Conservation (phyloP, 176 grass and related monocot species). For the Bothriochloa decipiens region DNA sequence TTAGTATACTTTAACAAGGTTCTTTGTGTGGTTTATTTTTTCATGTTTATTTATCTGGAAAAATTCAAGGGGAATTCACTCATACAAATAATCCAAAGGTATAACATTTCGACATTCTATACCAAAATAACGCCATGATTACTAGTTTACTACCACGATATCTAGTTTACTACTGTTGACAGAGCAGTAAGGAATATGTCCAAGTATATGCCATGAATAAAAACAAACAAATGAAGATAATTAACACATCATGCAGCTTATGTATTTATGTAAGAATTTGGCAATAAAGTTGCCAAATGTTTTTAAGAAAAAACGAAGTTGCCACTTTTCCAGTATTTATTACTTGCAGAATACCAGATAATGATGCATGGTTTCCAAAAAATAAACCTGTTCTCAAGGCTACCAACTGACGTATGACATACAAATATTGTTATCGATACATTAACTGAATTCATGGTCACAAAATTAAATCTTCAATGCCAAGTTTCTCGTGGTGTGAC, state of each 20-base stretch:
- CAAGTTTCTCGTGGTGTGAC: too few relatives aligned
- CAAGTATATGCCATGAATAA: neutral
- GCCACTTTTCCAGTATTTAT: neutral
- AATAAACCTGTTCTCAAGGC: neutral
- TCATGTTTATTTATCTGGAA: neutral
- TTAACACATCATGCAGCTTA: neutral
- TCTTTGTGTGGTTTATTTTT: neutral
- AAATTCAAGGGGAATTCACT: neutral
- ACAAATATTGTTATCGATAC: neutral
- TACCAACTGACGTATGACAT: slow-evolving; percentile 1
- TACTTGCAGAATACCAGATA: neutral
- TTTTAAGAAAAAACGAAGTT: neutral
- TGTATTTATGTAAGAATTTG: neutral
- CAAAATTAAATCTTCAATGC: too few relatives aligned
- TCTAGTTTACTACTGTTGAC: neutral
- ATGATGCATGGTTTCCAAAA: neutral
- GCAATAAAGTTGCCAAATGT: neutral
- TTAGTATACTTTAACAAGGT: neutral
- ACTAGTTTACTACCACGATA: neutral
- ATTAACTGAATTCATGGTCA: neutral
- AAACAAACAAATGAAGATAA: slow-evolving; percentile 22
- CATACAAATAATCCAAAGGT: neutral
- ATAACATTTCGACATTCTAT: neutral
- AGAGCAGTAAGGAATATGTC: neutral
- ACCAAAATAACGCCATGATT: neutral